A percentile compares a stretch with the other conserved stretches of the same genome.
phyloP scores from a whole-genome alignment of 768 basidiomycete species.

The Suillus subluteus region DNA sequence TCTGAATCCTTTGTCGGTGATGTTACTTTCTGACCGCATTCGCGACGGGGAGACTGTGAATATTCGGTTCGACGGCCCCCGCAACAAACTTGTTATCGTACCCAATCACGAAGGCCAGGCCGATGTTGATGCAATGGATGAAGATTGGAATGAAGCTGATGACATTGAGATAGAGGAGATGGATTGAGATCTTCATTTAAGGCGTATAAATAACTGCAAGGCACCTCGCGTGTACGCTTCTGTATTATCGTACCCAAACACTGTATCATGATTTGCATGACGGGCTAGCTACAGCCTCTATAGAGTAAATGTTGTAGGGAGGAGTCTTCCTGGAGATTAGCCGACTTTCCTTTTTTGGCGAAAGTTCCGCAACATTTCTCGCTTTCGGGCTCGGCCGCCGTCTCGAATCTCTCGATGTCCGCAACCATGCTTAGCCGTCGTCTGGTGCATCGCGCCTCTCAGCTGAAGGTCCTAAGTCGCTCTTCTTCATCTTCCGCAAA shows the following conservation, averaged over 20 bases:
- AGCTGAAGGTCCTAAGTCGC: conserved; percentile 20
- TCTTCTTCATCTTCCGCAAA: conserved; percentile 25
- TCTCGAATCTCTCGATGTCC: conserved; percentile 2
- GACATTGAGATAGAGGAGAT: conserved; percentile 67
- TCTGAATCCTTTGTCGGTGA: conserved; percentile 85
- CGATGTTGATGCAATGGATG: conserved; percentile 51
- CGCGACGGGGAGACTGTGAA: conserved; percentile 78
- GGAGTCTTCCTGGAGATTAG: neutral
- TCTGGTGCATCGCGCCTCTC: conserved; percentile 23
- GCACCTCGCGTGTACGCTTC: neutral
- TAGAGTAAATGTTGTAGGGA: neutral
- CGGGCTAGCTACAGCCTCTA: neutral
- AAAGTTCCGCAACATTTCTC: conserved; percentile 2
- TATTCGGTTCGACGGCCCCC: conserved; percentile 79
- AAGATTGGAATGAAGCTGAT: conserved; percentile 57
- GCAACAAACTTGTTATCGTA: conserved; percentile 74
- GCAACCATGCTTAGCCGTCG: conserved; percentile 33
- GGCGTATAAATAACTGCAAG: conserved; percentile 14
- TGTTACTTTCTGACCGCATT: conserved; percentile 82
- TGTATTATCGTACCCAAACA: neutral
- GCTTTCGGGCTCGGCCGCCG: conserved; percentile 11
- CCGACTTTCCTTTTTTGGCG: conserved; percentile 21
- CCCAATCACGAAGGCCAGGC: conserved; percentile 77
- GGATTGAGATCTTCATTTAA: conserved; percentile 40
- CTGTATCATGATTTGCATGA: neutral